Percentiles rank a stretch among this genome's conserved stretches.
phyloP scores from a whole-genome alignment of 768 basidiomycete genomes.

The Hygrophoropsis aurantiaca region DNA sequence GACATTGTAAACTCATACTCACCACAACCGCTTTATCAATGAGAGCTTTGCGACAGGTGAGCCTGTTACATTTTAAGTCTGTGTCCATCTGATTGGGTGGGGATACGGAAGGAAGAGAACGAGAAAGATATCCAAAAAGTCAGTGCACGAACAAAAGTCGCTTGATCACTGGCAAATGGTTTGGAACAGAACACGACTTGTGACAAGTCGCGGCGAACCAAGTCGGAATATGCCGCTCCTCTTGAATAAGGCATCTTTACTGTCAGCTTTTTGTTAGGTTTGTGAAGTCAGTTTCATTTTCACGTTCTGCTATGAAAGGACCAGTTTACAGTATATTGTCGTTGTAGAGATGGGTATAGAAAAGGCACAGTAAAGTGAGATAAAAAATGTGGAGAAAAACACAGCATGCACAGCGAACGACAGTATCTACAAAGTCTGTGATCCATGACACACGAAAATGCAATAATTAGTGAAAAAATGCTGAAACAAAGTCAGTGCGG shows the following conservation, averaged over 20 bases:
- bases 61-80: conserved; percentile 76
- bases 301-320: no score
- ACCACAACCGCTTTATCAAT: conserved; percentile 86
- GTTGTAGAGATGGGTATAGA: not conserved
- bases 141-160: not conserved
- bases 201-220: no score
- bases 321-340: no score
- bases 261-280: no score
- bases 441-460: conserved; percentile 26
- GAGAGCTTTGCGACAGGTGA: conserved; percentile 67
- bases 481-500: conserved; percentile 5
- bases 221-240: no score
- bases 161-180: no score
- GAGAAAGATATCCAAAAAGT: no score
- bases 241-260: no score
- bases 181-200: no score
- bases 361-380: conserved; percentile 6
- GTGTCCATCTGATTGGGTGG: conserved; percentile 55
- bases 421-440: conserved; percentile 24
- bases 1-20: conserved; percentile 37
- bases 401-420: conserved; percentile 22
- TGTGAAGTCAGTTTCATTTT: no score
- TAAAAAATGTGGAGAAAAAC: conserved; percentile 23
- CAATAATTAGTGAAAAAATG: conserved; percentile 24
- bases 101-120: no score